Evolutionary conservation across 2,329 filamentous ascomycete species (phyloP), one percentile per base, ranked within the genome.

Genomic region (Venturia oleaginea): DNA sequence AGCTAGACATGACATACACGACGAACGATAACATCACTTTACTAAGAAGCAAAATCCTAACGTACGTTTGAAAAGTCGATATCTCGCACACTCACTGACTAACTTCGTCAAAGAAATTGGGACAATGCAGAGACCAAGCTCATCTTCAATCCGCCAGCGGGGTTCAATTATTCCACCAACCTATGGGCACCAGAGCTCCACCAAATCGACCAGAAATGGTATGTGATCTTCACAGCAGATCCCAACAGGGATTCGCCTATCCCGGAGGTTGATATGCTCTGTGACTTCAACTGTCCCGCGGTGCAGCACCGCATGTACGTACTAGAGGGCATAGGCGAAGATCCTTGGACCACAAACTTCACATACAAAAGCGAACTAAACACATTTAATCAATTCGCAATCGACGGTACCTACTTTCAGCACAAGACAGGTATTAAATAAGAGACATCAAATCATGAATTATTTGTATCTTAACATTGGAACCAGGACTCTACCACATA

Each of bases 221-320:
- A 81, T 68, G 73, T 82, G 62, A 81, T 83, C 67, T 82, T 82
- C 71, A 83, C 79, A 2, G 80, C 78, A 5, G 79, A 82, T 65
- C 78, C 79, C 1, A 76, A 76, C 65, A 69, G 70, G 38, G 80
- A 83, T 68, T 72, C 71, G 34, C 65, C 63, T 2, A 40, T 59
- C 7, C 65, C 60, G 2, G 64, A 66, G 34, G 30, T 65, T 10
- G 63, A 64, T 24, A 64, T 64, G 63, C 54, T 46, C 19, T 64
- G 63, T 46, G 32, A 37, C 22, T 63, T 63, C 51, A 77, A 73
- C 65, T 82, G 80, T 65, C 79, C 80, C 3, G 80, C 80, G 1
- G 77, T 82, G 17, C 74, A 80, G 66, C 80, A 83, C 68, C 72
- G 80, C 24, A 82, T 82, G 80, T 81, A 77, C 68, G 78, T 81